phyloP scores from a whole-genome alignment of 208 protist species.

The Porcisia hertigi region DNA sequence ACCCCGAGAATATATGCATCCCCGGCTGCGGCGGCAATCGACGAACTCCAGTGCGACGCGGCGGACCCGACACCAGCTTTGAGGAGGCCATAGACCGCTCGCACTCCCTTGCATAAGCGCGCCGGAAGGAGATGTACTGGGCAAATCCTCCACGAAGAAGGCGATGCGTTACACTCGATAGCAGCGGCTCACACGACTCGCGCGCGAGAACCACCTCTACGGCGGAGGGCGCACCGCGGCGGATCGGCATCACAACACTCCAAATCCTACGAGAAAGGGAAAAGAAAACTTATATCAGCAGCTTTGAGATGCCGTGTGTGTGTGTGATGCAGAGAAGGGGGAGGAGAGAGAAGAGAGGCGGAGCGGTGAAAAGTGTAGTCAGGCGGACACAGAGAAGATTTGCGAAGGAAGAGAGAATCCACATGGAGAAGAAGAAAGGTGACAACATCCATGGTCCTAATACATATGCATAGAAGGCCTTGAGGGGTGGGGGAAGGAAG shows the following conservation, averaged over 20 bases:
- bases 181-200: slow-evolving; percentile 47
- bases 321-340: background rate
- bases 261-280: background rate
- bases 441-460: background rate
- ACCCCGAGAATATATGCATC: background rate
- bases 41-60: background rate
- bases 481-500: background rate
- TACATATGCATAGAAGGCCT: background rate
- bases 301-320: no score
- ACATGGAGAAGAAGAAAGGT: background rate
- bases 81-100: slow-evolving; percentile 24
- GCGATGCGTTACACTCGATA: slow-evolving; percentile 53
- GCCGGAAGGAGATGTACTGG: slow-evolving; percentile 58
- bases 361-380: background rate
- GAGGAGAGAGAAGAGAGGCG: slow-evolving; percentile 6
- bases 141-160: slow-evolving; percentile 70
- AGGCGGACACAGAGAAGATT: background rate
- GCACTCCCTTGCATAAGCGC: slow-evolving; percentile 28
- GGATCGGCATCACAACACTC: slow-evolving; percentile 25
- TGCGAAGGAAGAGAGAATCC: background rate
- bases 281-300: background rate
- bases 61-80: background rate
- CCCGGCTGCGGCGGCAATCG: slow-evolving; percentile 2
- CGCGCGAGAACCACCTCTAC: slow-evolving; percentile 60
- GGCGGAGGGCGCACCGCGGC: slow-evolving; percentile 12